Percentiles rank a stretch among this genome's conserved stretches.
Conservation (phyloP, 163 green algal genomes). For the Scenedesmus sp. region DNA sequence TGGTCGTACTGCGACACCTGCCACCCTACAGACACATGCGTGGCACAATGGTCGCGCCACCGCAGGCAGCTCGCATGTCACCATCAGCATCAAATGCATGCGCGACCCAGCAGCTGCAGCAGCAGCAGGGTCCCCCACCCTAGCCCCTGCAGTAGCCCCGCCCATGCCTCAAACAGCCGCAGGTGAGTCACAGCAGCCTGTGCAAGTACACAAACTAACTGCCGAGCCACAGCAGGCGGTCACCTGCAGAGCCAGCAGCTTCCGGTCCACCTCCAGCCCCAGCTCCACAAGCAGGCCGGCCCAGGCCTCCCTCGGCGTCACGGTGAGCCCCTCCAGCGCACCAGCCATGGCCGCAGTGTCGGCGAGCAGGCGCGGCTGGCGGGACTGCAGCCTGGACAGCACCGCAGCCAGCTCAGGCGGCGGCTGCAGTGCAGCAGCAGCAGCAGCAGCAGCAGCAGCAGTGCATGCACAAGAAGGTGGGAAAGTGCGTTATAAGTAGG, state of each 20-base stretch:
- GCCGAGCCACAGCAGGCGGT: background rate
- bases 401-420: constrained; percentile 58
- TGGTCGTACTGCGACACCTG: no score
- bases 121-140: no score
- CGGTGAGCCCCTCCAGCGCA: constrained; percentile 72
- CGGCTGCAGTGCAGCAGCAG: constrained; percentile 36
- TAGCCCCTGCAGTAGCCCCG: background rate
- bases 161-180: background rate
- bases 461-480: background rate
- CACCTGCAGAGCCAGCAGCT: constrained; percentile 62
- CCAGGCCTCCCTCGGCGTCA: constrained; percentile 71
- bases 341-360: constrained; percentile 59
- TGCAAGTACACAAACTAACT: background rate
- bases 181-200: no score
- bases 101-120: no score
- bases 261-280: constrained; percentile 53
- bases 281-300: constrained; percentile 64
- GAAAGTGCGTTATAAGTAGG: no score
- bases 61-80: no score
- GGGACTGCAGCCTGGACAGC: constrained; percentile 56
- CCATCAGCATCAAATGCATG: no score
- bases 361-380: constrained; percentile 59
- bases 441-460: background rate
- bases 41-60: no score
- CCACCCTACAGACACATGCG: no score